Conservation (phyloP, 305 asterid species). For the Fraxinus albicans region DNA sequence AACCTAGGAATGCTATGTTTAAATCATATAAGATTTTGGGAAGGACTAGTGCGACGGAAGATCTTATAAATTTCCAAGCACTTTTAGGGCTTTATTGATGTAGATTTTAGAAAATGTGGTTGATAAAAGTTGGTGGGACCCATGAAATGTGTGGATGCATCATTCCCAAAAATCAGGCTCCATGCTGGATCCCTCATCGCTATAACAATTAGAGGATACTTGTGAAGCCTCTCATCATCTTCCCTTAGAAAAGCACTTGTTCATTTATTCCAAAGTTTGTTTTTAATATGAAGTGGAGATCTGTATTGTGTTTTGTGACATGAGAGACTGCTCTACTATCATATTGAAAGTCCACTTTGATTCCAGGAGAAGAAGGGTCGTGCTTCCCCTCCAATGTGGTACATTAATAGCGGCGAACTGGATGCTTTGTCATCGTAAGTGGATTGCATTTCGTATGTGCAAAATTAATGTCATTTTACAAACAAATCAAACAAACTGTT, state of each 20-base stretch:
- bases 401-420: conserved; percentile 68
- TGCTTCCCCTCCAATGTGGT: conserved; percentile 73
- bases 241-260: background rate
- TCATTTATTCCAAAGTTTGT: background rate
- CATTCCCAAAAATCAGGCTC: too few species aligned
- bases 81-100: too few species aligned
- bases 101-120: too few species aligned
- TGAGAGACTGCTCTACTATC: background rate
- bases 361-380: conserved; percentile 75
- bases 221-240: background rate
- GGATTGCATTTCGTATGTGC: conserved; percentile 4
- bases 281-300: background rate
- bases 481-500: background rate
- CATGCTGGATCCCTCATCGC: background rate
- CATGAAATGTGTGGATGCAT: too few species aligned
- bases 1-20: background rate
- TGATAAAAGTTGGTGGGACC: too few species aligned
- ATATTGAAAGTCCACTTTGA: background rate
- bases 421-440: conserved; percentile 81
- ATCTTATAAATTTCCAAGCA: background rate
- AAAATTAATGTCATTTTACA: background rate
- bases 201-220: background rate
- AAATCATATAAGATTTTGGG: background rate
- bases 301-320: background rate
- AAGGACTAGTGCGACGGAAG: background rate